Evolutionary conservation across 768 basidiomycete species (phyloP).

Genomic region (Pleurotus ostreatus): DNA sequence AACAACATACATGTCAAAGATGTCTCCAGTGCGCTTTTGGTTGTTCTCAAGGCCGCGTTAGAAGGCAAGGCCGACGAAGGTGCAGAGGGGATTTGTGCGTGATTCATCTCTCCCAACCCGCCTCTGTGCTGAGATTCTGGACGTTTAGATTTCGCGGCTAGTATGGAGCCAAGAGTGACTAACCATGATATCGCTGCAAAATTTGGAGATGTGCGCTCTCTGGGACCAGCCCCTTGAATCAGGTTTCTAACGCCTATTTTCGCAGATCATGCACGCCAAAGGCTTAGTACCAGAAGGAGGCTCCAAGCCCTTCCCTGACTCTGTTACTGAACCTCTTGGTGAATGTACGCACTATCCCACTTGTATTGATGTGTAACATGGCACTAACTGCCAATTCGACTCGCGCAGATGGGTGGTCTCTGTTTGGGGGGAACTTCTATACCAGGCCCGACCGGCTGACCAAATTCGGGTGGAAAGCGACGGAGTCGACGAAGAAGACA

Average conservation of each 20-base stretch:
- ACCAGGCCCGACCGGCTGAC: conserved; percentile 29
- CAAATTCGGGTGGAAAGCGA: conserved; percentile 36
- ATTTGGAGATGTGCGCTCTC: conserved; percentile 30
- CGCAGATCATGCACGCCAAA: conserved; percentile 27
- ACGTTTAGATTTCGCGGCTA: conserved; percentile 29
- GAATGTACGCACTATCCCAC: conserved; percentile 27
- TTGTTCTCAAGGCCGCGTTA: conserved; percentile 34
- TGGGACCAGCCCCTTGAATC: neutral
- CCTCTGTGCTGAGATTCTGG: neutral
- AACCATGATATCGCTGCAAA: conserved; percentile 25
- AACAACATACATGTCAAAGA: conserved; percentile 38
- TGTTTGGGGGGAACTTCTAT: conserved; percentile 34
- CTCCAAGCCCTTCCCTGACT: conserved; percentile 25
- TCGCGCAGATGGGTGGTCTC: conserved; percentile 33
- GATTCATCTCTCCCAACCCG: neutral
- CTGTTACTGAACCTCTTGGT: conserved; percentile 31
- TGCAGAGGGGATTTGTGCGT: conserved; percentile 36
- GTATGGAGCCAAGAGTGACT: conserved; percentile 22
- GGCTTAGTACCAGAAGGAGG: conserved; percentile 29
- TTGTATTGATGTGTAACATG: neutral
- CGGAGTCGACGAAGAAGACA: conserved; percentile 15
- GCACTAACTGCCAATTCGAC: neutral
- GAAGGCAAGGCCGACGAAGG: conserved; percentile 39
- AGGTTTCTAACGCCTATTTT: neutral
- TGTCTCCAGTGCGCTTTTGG: conserved; percentile 26